Evolutionary conservation across 176 grass and related monocot species (phyloP).

Genomic region (Lolium perenne): DNA sequence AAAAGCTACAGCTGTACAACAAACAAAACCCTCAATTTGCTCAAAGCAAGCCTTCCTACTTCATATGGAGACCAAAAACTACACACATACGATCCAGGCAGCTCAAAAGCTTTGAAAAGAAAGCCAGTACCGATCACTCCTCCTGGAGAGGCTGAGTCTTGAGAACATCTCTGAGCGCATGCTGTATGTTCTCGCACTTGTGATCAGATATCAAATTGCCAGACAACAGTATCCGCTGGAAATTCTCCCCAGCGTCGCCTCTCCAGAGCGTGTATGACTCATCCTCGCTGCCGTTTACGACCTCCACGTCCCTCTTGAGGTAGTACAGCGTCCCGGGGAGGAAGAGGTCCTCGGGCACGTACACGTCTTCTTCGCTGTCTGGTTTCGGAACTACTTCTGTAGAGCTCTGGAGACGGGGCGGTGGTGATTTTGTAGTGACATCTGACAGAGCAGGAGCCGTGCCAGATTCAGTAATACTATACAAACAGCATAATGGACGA

Average conservation of each 20-base stretch:
- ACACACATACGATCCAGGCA: background rate
- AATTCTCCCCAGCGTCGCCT: conserved; percentile 76
- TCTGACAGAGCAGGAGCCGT: conserved; percentile 48
- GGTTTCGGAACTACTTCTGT: background rate
- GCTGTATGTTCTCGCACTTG: conserved; percentile 82
- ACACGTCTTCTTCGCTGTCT: conserved; percentile 40
- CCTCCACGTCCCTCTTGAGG: conserved; percentile 70
- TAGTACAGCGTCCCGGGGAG: conserved; percentile 78
- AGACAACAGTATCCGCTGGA: conserved; percentile 77
- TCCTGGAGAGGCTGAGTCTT: conserved; percentile 53
- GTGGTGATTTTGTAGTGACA: conserved; percentile 35
- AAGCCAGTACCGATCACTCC: background rate
- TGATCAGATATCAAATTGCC: conserved; percentile 94
- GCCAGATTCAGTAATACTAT: conserved; percentile 4
- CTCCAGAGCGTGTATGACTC: conserved; percentile 86
- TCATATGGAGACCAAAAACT: background rate
- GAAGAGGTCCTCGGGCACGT: conserved; percentile 72
- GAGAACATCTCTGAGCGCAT: conserved; percentile 81
- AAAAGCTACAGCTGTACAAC: conserved; percentile 27
- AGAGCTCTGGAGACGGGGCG: background rate
- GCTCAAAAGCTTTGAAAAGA: background rate
- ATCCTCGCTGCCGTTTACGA: conserved; percentile 26
- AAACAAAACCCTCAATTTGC: background rate
- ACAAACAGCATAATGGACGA: background rate
- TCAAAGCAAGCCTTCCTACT: too few relatives aligned